phyloP scores from a whole-genome alignment of 495 filamentous ascomycete species.

The Jackrogersella multiformis region DNA sequence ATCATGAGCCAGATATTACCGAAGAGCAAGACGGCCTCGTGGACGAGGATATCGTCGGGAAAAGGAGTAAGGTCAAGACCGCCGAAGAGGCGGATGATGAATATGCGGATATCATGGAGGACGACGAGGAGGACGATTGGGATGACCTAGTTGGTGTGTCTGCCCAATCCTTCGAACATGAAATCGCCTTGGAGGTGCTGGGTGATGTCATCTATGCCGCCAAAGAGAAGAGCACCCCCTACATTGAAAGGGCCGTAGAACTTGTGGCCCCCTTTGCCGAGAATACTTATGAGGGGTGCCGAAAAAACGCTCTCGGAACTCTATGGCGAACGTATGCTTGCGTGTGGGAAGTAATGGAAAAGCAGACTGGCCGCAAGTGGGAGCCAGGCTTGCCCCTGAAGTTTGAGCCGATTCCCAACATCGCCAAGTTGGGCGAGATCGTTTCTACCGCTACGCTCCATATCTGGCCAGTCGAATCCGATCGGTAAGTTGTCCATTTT shows the following conservation, averaged over 20 bases:
- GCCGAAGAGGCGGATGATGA: slow-evolving; percentile 66
- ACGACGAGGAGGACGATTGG: slow-evolving; percentile 83
- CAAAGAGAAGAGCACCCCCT: slow-evolving; percentile 63
- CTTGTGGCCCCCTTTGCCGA: slow-evolving; percentile 79
- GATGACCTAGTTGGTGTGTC: slow-evolving; percentile 81
- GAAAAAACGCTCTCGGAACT: slow-evolving; percentile 88
- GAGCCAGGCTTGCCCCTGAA: slow-evolving; percentile 85
- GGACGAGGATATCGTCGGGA: slow-evolving; percentile 77
- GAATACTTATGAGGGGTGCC: slow-evolving; percentile 91
- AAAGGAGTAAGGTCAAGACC: slow-evolving; percentile 82
- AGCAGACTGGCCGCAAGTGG: slow-evolving; percentile 82
- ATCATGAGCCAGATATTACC: slow-evolving; percentile 81
- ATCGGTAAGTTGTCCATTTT: slow-evolving; percentile 73
- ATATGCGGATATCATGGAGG: slow-evolving; percentile 64
- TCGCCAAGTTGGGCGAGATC: slow-evolving; percentile 87
- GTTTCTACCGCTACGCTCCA: slow-evolving; percentile 84
- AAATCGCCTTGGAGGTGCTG: slow-evolving; percentile 94
- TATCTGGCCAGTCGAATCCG: slow-evolving; percentile 87
- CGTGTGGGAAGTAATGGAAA: slow-evolving; percentile 86
- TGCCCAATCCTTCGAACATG: slow-evolving; percentile 92
- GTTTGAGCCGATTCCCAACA: slow-evolving; percentile 75
- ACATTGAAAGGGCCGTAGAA: slow-evolving; percentile 90
- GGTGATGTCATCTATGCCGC: slow-evolving; percentile 91
- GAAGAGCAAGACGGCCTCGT: slow-evolving; percentile 81
- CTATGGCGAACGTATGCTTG: slow-evolving; percentile 93